phyloP scores from a whole-genome alignment of 495 filamentous ascomycete species.

The Podospora bellae-mahoneyi region DNA sequence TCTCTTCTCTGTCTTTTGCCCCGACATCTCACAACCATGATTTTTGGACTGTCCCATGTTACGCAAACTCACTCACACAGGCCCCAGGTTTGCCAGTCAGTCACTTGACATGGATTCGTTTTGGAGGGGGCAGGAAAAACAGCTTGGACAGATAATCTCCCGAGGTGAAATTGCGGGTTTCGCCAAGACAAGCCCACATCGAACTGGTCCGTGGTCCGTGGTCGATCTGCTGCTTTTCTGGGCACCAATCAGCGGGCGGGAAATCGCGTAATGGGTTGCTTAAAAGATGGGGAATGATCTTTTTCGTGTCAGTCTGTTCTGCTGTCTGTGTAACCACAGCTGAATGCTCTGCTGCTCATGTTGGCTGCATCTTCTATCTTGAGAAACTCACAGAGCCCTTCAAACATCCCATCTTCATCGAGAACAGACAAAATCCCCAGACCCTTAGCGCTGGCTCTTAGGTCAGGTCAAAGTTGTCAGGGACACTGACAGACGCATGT shows the following conservation, averaged over 20 bases:
- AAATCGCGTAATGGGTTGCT: constrained; percentile 13
- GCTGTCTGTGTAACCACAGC: not conserved
- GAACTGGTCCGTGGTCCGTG: not conserved
- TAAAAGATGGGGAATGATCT: not conserved
- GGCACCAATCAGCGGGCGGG: constrained; percentile 22
- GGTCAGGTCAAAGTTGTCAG: not conserved
- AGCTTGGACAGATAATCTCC: not conserved
- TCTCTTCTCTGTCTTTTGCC: not conserved
- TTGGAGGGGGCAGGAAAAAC: not conserved
- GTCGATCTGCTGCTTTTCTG: constrained; percentile 10
- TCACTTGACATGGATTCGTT: not conserved
- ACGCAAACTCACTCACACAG: not conserved
- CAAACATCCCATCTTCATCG: not conserved
- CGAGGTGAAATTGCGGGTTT: constrained; percentile 5
- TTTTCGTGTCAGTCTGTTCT: constrained; percentile 4
- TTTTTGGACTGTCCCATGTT: not conserved
- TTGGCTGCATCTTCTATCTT: not conserved
- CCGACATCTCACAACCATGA: not conserved
- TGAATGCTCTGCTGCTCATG: not conserved
- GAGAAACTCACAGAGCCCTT: not conserved
- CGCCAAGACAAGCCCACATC: constrained; percentile 3
- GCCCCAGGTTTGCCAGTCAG: not conserved
- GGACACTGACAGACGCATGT: not conserved
- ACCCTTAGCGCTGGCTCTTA: not conserved
- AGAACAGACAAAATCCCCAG: not conserved